Conservation (phyloP, 768 basidiomycete species). For the Suillus brevipes region DNA sequence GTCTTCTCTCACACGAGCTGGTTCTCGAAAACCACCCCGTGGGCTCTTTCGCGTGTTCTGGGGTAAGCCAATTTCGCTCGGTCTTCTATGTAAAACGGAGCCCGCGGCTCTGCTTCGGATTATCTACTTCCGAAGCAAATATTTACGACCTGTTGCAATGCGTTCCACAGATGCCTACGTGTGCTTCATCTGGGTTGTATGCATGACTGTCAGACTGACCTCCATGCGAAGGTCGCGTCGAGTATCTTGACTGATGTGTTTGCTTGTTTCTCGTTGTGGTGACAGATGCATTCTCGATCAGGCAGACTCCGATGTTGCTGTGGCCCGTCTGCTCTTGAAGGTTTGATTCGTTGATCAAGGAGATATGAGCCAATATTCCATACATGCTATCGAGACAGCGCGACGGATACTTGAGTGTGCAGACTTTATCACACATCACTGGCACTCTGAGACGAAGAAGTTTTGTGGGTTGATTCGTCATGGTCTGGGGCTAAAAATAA, state of each 20-base stretch:
- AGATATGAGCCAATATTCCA: neutral
- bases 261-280: neutral
- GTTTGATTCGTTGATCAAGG: slow-evolving; percentile 9
- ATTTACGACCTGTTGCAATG: neutral
- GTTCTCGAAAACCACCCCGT: neutral
- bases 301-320: neutral
- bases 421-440: slow-evolving; percentile 10
- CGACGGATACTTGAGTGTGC: slow-evolving; percentile 8
- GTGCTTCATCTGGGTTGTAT: too few species aligned
- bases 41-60: neutral
- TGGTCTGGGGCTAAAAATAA: neutral
- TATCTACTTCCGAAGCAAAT: neutral
- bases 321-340: slow-evolving; percentile 4
- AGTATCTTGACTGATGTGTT: neutral
- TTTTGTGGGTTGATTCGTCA: slow-evolving; percentile 6
- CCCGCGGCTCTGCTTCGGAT: neutral
- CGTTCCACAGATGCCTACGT: neutral
- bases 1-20: neutral
- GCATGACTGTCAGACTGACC: neutral
- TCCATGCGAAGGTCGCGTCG: neutral
- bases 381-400: neutral
- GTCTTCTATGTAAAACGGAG: neutral
- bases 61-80: neutral
- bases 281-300: slow-evolving; percentile 7
- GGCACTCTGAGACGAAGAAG: slow-evolving; percentile 8